phyloP scores from a whole-genome alignment of 163 green algal genomes.

The Chlamydomonas reinhardtii region DNA sequence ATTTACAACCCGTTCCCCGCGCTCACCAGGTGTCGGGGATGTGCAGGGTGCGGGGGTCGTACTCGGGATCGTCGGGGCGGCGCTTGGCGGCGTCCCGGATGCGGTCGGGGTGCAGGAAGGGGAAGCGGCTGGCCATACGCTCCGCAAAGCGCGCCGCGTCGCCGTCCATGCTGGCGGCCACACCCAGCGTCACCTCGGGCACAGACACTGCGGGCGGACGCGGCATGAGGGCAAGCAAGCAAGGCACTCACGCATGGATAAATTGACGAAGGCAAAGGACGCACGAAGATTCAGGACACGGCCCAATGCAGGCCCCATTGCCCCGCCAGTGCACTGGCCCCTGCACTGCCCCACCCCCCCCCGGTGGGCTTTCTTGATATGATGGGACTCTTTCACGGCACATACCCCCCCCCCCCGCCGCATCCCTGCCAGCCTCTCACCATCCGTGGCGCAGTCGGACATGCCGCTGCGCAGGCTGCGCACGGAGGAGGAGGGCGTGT shows the following conservation, averaged over 20 bases:
- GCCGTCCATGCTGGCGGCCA: slow-evolving; percentile 44
- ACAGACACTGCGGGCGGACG: not conserved
- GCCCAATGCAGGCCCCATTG: too few species aligned
- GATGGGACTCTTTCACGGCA: too few species aligned
- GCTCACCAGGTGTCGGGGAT: slow-evolving; percentile 80
- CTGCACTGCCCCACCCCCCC: too few species aligned
- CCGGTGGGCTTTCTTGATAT: too few species aligned
- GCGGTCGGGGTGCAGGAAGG: slow-evolving; percentile 77
- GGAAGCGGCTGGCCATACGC: slow-evolving; percentile 73
- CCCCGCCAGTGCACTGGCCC: too few species aligned
- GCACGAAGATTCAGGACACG: too few species aligned
- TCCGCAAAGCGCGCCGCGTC: slow-evolving; percentile 72
- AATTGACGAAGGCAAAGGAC: too few species aligned
- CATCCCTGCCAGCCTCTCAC: not conserved
- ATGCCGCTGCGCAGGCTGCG: not conserved
- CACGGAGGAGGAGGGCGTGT: not conserved
- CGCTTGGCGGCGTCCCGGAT: slow-evolving; percentile 76
- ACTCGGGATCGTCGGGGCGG: slow-evolving; percentile 76
- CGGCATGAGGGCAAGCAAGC: too few species aligned
- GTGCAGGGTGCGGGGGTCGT: slow-evolving; percentile 88
- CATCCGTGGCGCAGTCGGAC: slow-evolving; percentile 1
- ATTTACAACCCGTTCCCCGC: too few species aligned
- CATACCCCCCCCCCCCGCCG: too few species aligned
- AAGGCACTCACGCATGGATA: too few species aligned
- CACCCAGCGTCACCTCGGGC: slow-evolving; percentile 60